phyloP scores from a whole-genome alignment of 2,329 filamentous ascomycete species.

The Neobulgaria alba region DNA sequence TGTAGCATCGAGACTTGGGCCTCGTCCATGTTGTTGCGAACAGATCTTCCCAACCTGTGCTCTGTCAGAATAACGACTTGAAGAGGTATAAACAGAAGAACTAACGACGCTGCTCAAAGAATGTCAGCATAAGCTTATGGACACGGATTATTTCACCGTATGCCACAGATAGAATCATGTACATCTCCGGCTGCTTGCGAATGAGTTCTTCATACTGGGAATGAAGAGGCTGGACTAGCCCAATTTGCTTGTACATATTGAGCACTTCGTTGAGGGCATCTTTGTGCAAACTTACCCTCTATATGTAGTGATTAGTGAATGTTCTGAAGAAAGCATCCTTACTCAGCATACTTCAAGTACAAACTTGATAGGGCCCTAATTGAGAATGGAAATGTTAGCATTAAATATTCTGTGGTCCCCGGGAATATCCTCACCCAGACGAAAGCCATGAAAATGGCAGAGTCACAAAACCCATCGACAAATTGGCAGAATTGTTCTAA shows the following conservation, averaged over 20 bases:
- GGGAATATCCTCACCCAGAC: slow-evolving; percentile 16
- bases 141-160: slow-evolving; percentile 33
- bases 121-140: slow-evolving; percentile 27
- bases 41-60: slow-evolving; percentile 25
- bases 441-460: slow-evolving; percentile 26
- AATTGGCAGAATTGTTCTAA: slow-evolving; percentile 30
- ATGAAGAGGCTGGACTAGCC: slow-evolving; percentile 30
- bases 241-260: slow-evolving; percentile 31
- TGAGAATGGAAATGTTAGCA: background rate
- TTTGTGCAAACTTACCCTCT: slow-evolving; percentile 21
- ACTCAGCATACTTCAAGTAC: slow-evolving; percentile 22
- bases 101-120: slow-evolving; percentile 21
- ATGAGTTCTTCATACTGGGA: slow-evolving; percentile 27
- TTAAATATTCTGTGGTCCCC: background rate
- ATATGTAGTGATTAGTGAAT: slow-evolving; percentile 13
- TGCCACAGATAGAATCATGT: slow-evolving; percentile 26
- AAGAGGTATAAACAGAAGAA: slow-evolving; percentile 1
- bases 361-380: slow-evolving; percentile 29
- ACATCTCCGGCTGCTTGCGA: slow-evolving; percentile 23
- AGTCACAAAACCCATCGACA: slow-evolving; percentile 30
- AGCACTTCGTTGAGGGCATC: slow-evolving; percentile 30
- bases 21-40: slow-evolving; percentile 29
- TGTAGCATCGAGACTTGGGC: slow-evolving; percentile 1
- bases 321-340: background rate
- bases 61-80: background rate